Evolutionary conservation across 169 alveolate species (phyloP).

Genomic region (Cryptosporidium tyzzeri): DNA sequence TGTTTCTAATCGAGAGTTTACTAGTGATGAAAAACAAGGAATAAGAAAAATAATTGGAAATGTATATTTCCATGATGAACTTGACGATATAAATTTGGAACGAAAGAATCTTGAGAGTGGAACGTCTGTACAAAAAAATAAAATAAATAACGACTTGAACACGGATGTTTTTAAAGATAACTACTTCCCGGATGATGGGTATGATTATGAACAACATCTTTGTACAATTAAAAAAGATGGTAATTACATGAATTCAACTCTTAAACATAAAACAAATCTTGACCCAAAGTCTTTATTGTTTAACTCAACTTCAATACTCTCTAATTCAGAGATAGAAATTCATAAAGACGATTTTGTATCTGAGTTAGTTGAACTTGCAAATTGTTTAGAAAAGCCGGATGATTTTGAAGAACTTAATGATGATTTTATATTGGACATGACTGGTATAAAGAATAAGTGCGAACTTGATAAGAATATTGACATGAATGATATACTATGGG

Average conservation of each 20-base stretch:
- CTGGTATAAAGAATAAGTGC: conserved; percentile 19
- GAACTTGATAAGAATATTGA: conserved; percentile 40
- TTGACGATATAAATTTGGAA: neutral
- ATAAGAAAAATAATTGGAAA: conserved; percentile 39
- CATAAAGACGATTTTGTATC: neutral
- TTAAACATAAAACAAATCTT: neutral
- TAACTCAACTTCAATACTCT: conserved; percentile 15
- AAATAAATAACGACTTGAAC: neutral
- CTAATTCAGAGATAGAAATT: neutral
- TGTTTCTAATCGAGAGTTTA: conserved; percentile 25
- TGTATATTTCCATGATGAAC: conserved; percentile 45
- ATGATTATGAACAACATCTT: conserved; percentile 66
- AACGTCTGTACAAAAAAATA: neutral
- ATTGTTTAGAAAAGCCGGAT: conserved; percentile 63
- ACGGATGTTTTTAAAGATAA: conserved; percentile 2
- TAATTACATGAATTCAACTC: neutral
- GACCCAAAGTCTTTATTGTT: neutral
- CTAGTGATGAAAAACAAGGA: conserved; percentile 35
- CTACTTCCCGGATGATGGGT: conserved; percentile 74
- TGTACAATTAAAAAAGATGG: conserved; percentile 7
- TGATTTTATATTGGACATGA: conserved; percentile 39
- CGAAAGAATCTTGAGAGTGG: neutral
- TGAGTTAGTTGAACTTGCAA: conserved; percentile 39
- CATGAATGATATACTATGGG: conserved; percentile 38
- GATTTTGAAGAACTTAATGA: conserved; percentile 69